Conservation (phyloP, 2,329 filamentous ascomycete genomes). For the Clonostachys solani region DNA sequence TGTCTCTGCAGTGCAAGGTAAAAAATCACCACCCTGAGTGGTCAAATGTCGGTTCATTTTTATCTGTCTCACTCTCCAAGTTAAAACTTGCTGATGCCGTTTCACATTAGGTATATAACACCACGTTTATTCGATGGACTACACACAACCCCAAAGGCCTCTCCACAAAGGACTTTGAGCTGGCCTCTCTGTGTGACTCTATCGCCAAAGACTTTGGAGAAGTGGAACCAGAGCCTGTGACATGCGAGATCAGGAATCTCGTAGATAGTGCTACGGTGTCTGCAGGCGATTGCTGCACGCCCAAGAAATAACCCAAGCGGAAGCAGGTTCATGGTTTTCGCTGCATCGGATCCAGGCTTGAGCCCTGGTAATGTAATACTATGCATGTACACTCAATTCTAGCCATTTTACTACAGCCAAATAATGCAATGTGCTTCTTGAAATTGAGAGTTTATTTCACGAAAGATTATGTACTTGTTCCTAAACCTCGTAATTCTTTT, state of each 20-base stretch:
- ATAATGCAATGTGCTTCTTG: too few relatives aligned
- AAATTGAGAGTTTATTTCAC: too few relatives aligned
- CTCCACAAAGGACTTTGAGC: conserved; percentile 56
- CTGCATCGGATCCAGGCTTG: too few relatives aligned
- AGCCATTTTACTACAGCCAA: too few relatives aligned
- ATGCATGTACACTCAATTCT: too few relatives aligned
- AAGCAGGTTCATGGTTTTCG: not conserved
- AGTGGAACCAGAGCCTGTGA: conserved; percentile 24
- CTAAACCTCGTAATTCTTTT: too few relatives aligned
- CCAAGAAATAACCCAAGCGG: conserved; percentile 26
- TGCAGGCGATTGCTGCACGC: conserved; percentile 51
- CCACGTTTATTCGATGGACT: conserved; percentile 67
- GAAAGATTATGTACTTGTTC: too few relatives aligned
- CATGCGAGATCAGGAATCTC: conserved; percentile 33
- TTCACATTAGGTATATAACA: conserved; percentile 60
- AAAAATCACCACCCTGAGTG: conserved; percentile 73
- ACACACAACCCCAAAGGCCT: conserved; percentile 65
- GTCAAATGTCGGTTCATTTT: conserved; percentile 55
- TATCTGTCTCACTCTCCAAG: not conserved
- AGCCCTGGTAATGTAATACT: too few relatives aligned
- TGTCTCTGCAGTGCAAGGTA: conserved; percentile 63
- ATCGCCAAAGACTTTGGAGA: conserved; percentile 55
- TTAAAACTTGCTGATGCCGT: not conserved
- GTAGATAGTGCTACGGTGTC: conserved; percentile 38
- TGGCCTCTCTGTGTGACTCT: conserved; percentile 60